Percentiles rank a stretch among this genome's conserved stretches.
Conservation (phyloP, 2,329 filamentous ascomycete species). For the Daldinia eschscholtzii region DNA sequence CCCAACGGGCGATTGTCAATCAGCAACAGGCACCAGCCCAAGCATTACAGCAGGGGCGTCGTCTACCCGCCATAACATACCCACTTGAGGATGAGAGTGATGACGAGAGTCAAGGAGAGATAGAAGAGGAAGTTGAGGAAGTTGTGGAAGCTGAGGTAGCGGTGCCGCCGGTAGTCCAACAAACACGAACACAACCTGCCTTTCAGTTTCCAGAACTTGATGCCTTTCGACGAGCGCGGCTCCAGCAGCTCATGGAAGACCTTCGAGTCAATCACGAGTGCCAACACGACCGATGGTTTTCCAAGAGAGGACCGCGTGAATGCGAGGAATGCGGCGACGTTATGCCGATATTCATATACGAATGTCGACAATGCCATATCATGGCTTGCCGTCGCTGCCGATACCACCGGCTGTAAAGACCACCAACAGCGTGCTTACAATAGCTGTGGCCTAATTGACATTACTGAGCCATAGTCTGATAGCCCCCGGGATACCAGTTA, state of each 20-base stretch:
- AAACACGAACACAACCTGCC: not conserved
- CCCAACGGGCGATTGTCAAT: not conserved
- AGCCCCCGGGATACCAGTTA: not conserved
- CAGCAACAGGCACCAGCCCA: not conserved
- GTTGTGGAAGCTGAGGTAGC: not conserved
- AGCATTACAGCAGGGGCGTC: not conserved
- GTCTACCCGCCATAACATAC: not conserved
- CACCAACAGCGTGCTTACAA: not conserved
- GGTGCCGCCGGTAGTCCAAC: not conserved
- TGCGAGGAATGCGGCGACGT: slow-evolving; percentile 46
- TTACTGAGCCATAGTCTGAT: not conserved
- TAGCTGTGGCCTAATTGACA: not conserved
- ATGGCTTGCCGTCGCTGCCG: slow-evolving; percentile 62
- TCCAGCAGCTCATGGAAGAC: slow-evolving; percentile 26
- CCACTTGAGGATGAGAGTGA: not conserved
- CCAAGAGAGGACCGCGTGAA: slow-evolving; percentile 18
- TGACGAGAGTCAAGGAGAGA: not conserved
- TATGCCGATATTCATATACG: slow-evolving; percentile 59
- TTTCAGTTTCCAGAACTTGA: not conserved
- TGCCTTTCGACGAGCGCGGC: not conserved
- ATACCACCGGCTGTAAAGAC: slow-evolving; percentile 54
- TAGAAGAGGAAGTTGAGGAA: slow-evolving; percentile 3
- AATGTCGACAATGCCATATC: slow-evolving; percentile 61
- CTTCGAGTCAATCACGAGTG: slow-evolving; percentile 41
- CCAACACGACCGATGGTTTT: slow-evolving; percentile 34